Conservation (phyloP, 2,329 filamentous ascomycete genomes). For the Stagonosporopsis vannaccii region DNA sequence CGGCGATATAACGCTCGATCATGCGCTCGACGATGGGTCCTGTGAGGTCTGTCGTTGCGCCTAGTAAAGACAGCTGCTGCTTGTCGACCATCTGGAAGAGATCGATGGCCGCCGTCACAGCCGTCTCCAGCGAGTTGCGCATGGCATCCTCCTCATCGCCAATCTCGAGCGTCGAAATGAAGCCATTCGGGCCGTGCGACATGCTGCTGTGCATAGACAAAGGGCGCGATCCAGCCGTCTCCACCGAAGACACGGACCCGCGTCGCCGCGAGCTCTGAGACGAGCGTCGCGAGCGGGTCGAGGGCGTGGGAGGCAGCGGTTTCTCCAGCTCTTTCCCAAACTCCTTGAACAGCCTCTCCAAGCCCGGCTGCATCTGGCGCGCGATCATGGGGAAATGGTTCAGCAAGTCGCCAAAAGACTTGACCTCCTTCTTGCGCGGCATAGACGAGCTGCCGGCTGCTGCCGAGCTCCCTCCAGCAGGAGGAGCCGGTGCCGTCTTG, state of each 20-base stretch:
- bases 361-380: conserved; percentile 89
- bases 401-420: conserved; percentile 86
- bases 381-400: conserved; percentile 95
- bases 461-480: conserved; percentile 26
- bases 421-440: conserved; percentile 86
- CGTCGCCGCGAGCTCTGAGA: conserved; percentile 45
- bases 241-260: conserved; percentile 46
- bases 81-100: conserved; percentile 96
- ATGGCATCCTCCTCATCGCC: conserved; percentile 93
- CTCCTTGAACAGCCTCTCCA: conserved; percentile 89
- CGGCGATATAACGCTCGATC: conserved; percentile 92
- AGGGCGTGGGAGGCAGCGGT: conserved; percentile 77
- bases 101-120: conserved; percentile 92
- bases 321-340: conserved; percentile 87
- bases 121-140: conserved; percentile 86
- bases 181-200: conserved; percentile 46
- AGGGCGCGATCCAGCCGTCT: conserved; percentile 36
- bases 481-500: conserved; percentile 8
- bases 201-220: conserved; percentile 49
- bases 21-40: conserved; percentile 90
- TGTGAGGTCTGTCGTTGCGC: conserved; percentile 91
- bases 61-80: conserved; percentile 88
- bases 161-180: conserved; percentile 63
- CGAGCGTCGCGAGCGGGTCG: conserved; percentile 48
- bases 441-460: conserved; percentile 49